Evolutionary conservation across 768 basidiomycete species (phyloP), one percentile per base, ranked within the genome.

Genomic region (Mycena indigotica): DNA sequence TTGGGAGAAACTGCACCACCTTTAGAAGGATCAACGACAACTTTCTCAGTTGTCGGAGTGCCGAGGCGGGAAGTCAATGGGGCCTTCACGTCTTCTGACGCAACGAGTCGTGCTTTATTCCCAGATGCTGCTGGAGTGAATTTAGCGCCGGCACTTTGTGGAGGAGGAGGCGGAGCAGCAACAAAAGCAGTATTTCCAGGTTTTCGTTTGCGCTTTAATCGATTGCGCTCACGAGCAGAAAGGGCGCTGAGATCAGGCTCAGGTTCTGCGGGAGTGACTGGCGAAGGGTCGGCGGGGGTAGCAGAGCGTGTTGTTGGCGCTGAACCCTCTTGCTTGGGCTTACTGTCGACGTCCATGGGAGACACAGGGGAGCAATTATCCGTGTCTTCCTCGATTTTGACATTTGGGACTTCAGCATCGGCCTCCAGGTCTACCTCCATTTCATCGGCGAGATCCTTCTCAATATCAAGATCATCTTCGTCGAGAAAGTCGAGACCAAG

Each of bases 131-230:
- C 75, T 5, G 87, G 69, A 38, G 71, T 80, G 65, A 86, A 93
- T 66, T 88, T 89, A 4, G 87, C 72, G 29, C 83, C 81, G 0
- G 83, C 64, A 46, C 72, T 67, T 64, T 87, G 83, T 24, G 85
- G 79, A 2, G 89, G 83, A 25, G 85, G 79, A 2, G 89, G 87
- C 3, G 86, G 86, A 1, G 88, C 84, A 13, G 87, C 80, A 16
- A 94, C 92, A 64, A 93, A 93, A 1, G 89, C 91, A 28, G 86
- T 77, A 67, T 89, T 91, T 3, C 93, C 95, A 3, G 82, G 81
- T 67, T 95, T 97, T 55, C 95, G 89, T 69, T 98, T 98, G 26
- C 97, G 83, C 72, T 99, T 99, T 28, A 98, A 77, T 46, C 95
- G 84, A 69, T 97, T 97, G 28, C 91, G 85, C 72, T 98, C 96